A percentile compares a stretch with the other conserved stretches of the same genome.
phyloP scores from a whole-genome alignment of 805 yeast genomes.

The Ogataea paraovalis region DNA sequence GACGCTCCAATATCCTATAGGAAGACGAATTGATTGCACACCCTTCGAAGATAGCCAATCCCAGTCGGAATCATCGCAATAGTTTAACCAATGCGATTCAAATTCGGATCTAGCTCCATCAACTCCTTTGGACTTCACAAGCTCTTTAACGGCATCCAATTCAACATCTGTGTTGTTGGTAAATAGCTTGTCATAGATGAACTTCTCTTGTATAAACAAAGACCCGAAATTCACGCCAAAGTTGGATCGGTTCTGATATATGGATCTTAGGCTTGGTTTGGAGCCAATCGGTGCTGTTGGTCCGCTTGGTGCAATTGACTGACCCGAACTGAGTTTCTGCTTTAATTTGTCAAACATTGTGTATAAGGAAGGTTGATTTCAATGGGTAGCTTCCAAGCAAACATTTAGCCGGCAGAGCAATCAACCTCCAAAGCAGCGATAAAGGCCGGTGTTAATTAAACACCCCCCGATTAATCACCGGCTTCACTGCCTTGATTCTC shows the following conservation, averaged over 20 bases:
- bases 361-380: background rate
- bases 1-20: slow-evolving; percentile 91
- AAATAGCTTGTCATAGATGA: slow-evolving; percentile 65
- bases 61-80: slow-evolving; percentile 73
- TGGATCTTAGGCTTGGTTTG: slow-evolving; percentile 38
- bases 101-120: slow-evolving; percentile 50
- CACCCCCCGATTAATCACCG: too few species aligned
- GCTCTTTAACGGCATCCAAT: slow-evolving; percentile 60
- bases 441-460: too few species aligned
- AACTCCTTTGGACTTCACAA: slow-evolving; percentile 44
- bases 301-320: slow-evolving; percentile 4
- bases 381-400: too few species aligned
- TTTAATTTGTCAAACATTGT: slow-evolving; percentile 18
- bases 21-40: slow-evolving; percentile 79
- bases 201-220: slow-evolving; percentile 73
- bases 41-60: slow-evolving; percentile 61
- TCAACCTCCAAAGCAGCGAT: too few species aligned
- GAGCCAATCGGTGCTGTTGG: slow-evolving; percentile 34
- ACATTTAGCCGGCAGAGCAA: too few species aligned
- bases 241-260: slow-evolving; percentile 59
- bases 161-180: slow-evolving; percentile 61
- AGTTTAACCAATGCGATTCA: slow-evolving; percentile 64
- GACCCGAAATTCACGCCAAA: slow-evolving; percentile 87
- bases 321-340: slow-evolving; percentile 1
- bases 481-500: too few species aligned